Evolutionary conservation across 345 rosid genomes (phyloP).

Genomic region (Euclidium syriacum): DNA sequence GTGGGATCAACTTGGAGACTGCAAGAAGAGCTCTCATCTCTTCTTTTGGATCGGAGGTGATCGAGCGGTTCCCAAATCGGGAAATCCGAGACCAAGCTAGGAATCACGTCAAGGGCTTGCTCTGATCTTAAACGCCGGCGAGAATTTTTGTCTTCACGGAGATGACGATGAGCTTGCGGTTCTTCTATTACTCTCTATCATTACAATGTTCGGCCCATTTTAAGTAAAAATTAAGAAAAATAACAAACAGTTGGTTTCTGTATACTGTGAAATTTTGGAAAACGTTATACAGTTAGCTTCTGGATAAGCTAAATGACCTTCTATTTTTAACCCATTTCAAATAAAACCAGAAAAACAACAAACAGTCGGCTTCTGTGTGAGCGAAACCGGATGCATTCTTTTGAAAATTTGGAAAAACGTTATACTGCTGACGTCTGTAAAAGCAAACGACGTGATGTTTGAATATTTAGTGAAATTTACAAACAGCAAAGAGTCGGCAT

Average conservation of each 20-base stretch:
- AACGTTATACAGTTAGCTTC: not conserved
- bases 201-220: not conserved
- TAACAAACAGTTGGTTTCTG: no score
- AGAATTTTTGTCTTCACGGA: not conserved
- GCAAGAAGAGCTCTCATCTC: conserved; percentile 82
- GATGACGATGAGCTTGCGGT: not conserved
- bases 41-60: conserved; percentile 79
- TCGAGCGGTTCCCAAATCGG: conserved; percentile 46
- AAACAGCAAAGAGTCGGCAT: not conserved
- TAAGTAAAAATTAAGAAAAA: not conserved
- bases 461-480: not conserved
- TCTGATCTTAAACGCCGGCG: conserved; percentile 27
- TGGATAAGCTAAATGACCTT: not conserved
- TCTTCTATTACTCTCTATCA: not conserved
- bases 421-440: not conserved
- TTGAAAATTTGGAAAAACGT: not conserved
- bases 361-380: not conserved
- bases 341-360: no score
- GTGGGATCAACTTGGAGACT: conserved; percentile 66
- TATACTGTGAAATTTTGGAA: not conserved
- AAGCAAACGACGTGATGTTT: not conserved
- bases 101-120: conserved; percentile 50
- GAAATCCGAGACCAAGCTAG: conserved; percentile 45
- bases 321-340: no score
- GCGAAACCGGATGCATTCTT: not conserved